These are phyloP conservation scores for Rosa lucieae DNA, from an alignment of 306 rosid species.

Conservation along the genomic window DNA sequence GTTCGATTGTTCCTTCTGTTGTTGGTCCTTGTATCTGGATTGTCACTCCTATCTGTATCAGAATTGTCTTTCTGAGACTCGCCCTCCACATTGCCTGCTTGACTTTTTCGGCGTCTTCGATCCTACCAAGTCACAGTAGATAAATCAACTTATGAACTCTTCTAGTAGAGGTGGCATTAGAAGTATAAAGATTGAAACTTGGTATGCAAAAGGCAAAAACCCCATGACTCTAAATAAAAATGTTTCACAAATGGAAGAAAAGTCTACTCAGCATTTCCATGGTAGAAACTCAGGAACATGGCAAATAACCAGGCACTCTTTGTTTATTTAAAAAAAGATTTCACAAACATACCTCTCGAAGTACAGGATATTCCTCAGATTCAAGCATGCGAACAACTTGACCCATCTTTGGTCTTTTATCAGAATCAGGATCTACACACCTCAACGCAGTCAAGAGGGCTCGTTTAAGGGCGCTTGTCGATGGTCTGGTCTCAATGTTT, in stretches of 20 bases:
- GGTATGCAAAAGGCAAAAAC: not conserved
- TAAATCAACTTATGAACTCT: constrained; percentile 15
- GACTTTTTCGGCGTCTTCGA: constrained; percentile 61
- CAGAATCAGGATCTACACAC: constrained; percentile 88
- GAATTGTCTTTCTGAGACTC: constrained; percentile 44
- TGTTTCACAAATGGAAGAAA: not conserved
- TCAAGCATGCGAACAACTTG: constrained; percentile 97
- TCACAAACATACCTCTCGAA: constrained; percentile 68
- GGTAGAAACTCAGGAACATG: not conserved
- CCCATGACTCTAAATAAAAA: not conserved
- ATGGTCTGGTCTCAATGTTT: constrained; percentile 76
- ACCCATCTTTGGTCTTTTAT: constrained; percentile 86
- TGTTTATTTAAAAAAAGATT: constrained; percentile 8
- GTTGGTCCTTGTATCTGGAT: constrained; percentile 42
- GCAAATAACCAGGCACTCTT: not conserved
- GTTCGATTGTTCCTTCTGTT: constrained; percentile 43
- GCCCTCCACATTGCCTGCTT: constrained; percentile 36
- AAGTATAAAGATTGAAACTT: not conserved
- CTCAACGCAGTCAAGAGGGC: constrained; percentile 88
- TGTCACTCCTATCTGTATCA: constrained; percentile 52
- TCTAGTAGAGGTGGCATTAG: constrained; percentile 3
- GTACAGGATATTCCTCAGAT: constrained; percentile 86
- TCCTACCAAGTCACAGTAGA: constrained; percentile 44
- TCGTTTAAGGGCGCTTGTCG: constrained; percentile 85
- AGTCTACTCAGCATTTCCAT: not conserved